Percentiles rank a stretch among this genome's conserved stretches.
Evolutionary conservation across 176 grass and related monocot species (phyloP).

Genomic region (Triticum turgidum): DNA sequence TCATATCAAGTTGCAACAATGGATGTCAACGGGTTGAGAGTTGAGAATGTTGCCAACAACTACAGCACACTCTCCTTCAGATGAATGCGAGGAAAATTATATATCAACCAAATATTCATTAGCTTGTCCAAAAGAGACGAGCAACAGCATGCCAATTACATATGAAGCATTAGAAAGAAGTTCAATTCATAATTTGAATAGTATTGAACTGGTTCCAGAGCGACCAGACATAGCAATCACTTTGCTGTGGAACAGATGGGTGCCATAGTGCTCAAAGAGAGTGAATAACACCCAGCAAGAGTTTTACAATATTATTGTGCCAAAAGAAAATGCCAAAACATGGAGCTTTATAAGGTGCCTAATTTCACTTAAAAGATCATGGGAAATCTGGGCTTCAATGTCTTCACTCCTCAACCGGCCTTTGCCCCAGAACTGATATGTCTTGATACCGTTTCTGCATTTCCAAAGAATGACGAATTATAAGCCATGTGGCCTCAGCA

Average conservation of each 20-base stretch:
- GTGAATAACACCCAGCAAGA: slow-evolving; percentile 3
- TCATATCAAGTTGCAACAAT: too few relatives aligned
- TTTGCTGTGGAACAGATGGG: slow-evolving; percentile 15
- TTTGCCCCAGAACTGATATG: slow-evolving; percentile 77
- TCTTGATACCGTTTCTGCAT: slow-evolving; percentile 85
- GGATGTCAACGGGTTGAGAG: too few relatives aligned
- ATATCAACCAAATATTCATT: background rate
- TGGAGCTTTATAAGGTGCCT: background rate
- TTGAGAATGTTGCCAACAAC: too few relatives aligned
- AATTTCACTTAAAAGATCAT: slow-evolving; percentile 3
- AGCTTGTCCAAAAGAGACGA: background rate
- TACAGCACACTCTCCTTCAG: too few relatives aligned
- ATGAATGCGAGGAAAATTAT: too few relatives aligned
- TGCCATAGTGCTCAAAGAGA: slow-evolving; percentile 1
- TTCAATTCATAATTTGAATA: background rate
- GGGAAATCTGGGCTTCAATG: background rate
- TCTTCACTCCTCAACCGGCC: slow-evolving; percentile 64
- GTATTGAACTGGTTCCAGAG: background rate
- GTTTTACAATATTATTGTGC: slow-evolving; percentile 41
- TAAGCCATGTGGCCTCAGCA: background rate
- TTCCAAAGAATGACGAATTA: background rate
- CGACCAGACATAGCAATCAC: slow-evolving; percentile 4
- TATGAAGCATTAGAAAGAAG: background rate
- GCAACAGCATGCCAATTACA: background rate
- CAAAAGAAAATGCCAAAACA: slow-evolving; percentile 28